A percentile compares a stretch with the other conserved stretches of the same genome.
Conservation (phyloP, 2,329 filamentous ascomycete species). For the Pseudomassariella vexata region DNA sequence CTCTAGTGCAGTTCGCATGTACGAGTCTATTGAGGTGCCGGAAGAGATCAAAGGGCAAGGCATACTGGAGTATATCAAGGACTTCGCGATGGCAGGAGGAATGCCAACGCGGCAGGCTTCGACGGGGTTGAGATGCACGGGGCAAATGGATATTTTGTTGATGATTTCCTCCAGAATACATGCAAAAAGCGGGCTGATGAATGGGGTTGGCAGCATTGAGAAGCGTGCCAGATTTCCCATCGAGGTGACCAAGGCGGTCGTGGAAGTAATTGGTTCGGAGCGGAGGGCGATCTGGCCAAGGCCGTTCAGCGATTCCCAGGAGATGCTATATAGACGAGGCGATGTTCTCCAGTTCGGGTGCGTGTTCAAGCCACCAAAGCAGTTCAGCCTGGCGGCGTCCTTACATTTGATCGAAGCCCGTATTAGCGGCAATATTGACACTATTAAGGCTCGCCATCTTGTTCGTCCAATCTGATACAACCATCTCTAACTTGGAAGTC, state of each 20-base stretch:
- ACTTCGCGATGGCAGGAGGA: slow-evolving; percentile 49
- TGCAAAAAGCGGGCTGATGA: slow-evolving; percentile 49
- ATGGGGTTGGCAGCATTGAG: slow-evolving; percentile 51
- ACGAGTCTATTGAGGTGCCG: slow-evolving; percentile 46
- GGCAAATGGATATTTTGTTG: slow-evolving; percentile 46
- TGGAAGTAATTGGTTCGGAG: slow-evolving; percentile 44
- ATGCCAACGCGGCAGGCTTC: slow-evolving; percentile 58
- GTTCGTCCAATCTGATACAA: no score
- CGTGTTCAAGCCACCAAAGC: slow-evolving; percentile 42
- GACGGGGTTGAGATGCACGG: slow-evolving; percentile 54
- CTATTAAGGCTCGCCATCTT: no score
- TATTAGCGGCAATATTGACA: slow-evolving; percentile 32
- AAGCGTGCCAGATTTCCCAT: slow-evolving; percentile 47
- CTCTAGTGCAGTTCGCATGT: slow-evolving; percentile 32
- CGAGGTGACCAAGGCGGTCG: slow-evolving; percentile 47
- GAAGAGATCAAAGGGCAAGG: slow-evolving; percentile 60
- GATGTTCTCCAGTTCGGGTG: no score
- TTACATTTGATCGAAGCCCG: slow-evolving; percentile 52
- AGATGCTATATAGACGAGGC: slow-evolving; percentile 52
- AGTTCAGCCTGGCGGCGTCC: slow-evolving; percentile 49
- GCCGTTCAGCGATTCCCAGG: slow-evolving; percentile 50
- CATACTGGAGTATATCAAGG: slow-evolving; percentile 57
- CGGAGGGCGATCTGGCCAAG: slow-evolving; percentile 43
- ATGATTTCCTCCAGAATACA: slow-evolving; percentile 51
- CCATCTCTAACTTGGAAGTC: no score